Percentiles rank a stretch among this genome's conserved stretches.
phyloP scores from a whole-genome alignment of 164 flowering plant genomes.

The Brasenia schreberi region DNA sequence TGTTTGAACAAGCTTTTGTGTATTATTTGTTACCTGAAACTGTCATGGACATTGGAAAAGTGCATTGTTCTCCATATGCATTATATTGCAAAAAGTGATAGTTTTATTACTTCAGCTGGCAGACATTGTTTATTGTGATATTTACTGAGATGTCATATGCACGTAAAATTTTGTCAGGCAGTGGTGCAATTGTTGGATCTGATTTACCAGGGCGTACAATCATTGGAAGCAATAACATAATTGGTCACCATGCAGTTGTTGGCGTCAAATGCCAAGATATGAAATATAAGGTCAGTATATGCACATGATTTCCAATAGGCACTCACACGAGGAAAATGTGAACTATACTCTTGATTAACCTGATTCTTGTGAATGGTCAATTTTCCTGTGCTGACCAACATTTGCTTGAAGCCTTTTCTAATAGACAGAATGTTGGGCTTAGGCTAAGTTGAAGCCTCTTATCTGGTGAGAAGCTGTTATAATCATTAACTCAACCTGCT shows the following conservation, averaged over 20 bases:
- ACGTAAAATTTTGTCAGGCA: constrained; percentile 26
- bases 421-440: too few relatives aligned
- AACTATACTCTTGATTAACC: too few relatives aligned
- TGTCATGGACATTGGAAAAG: not conserved
- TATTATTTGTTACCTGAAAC: not conserved
- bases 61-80: not conserved
- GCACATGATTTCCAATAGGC: not conserved
- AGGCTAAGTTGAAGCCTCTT: not conserved
- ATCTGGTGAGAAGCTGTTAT: not conserved
- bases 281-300: constrained; percentile 60
- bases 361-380: not conserved
- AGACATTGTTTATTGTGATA: not conserved
- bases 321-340: not conserved
- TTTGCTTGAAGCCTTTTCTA: too few relatives aligned
- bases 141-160: not conserved
- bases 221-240: constrained; percentile 56
- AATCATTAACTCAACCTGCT: too few relatives aligned
- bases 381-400: too few relatives aligned
- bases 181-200: constrained; percentile 94
- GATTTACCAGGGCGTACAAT: constrained; percentile 78
- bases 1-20: not conserved
- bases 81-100: not conserved
- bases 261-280: constrained; percentile 88
- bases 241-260: constrained; percentile 87
- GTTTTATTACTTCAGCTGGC: constrained; percentile 2